Conservation (phyloP, 805 yeast species). For the Suhomyces kilbournensis region DNA sequence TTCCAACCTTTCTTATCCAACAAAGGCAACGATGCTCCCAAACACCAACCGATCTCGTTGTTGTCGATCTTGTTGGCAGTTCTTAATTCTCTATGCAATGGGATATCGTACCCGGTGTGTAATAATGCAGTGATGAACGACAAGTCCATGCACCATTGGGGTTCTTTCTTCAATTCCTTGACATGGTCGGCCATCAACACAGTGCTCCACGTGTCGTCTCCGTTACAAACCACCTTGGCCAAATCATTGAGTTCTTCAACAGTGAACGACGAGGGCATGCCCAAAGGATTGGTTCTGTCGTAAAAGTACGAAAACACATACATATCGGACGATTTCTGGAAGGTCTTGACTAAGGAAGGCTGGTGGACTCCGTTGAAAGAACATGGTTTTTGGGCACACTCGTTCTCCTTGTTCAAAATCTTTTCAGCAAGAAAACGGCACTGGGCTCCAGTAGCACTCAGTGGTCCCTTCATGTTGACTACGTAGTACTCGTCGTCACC, state of each 20-base stretch:
- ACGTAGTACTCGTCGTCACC: constrained; percentile 42
- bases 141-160: constrained; percentile 92
- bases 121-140: constrained; percentile 85
- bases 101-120: constrained; percentile 96
- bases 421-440: constrained; percentile 84
- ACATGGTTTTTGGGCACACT: constrained; percentile 77
- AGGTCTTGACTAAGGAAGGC: constrained; percentile 81
- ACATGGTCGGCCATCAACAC: constrained; percentile 66
- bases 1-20: constrained; percentile 72
- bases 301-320: constrained; percentile 92
- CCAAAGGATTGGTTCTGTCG: constrained; percentile 90
- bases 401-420: constrained; percentile 77
- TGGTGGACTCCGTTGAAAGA: constrained; percentile 97
- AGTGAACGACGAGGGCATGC: constrained; percentile 89
- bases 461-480: constrained; percentile 66
- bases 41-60: constrained; percentile 97
- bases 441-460: constrained; percentile 65
- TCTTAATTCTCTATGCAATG: constrained; percentile 80
- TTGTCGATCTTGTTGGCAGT: constrained; percentile 87
- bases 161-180: constrained; percentile 66
- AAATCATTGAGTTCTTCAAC: constrained; percentile 79
- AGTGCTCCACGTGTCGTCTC: constrained; percentile 72
- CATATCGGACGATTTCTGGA: constrained; percentile 71
- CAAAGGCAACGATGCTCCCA: constrained; percentile 94
- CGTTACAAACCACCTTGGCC: constrained; percentile 81